A percentile compares a stretch with the other conserved stretches of the same genome.
Conservation (phyloP, 225 moss, liverwort and hornwort species). For the Marchantia paleacea region DNA sequence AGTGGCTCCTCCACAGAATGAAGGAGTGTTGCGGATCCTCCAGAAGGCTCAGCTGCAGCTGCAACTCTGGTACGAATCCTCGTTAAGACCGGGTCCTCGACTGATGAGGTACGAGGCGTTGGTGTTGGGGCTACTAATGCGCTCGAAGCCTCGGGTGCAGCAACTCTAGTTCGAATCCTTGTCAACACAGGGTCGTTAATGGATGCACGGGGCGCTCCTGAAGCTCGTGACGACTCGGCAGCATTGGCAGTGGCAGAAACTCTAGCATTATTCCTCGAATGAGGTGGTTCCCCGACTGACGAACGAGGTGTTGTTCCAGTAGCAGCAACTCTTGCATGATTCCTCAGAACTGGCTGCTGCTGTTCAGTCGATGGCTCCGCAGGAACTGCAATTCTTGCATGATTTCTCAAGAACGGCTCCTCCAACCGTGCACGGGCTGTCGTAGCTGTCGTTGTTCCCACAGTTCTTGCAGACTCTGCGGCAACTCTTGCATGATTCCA, state of each 20-base stretch:
- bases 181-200: conserved; percentile 4
- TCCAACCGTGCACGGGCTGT: neutral
- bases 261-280: neutral
- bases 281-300: conserved; percentile 1
- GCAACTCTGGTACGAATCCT: conserved; percentile 4
- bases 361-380: neutral
- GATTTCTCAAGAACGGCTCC: neutral
- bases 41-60: conserved; percentile 3
- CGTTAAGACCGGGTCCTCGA: conserved; percentile 4
- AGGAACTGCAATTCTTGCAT: neutral
- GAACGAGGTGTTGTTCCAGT: neutral
- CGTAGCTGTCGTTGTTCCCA: neutral
- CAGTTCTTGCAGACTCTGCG: neutral
- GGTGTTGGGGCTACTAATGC: neutral
- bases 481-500: neutral
- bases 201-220: neutral
- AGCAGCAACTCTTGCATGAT: neutral
- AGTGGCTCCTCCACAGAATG: neutral
- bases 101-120: conserved; percentile 1
- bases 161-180: conserved; percentile 15
- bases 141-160: neutral
- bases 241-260: neutral
- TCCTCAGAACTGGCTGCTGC: neutral
- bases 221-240: neutral
- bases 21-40: neutral